phyloP scores from a whole-genome alignment of 352 stramenopile genomes.

The Sclerospora graminicola region DNA sequence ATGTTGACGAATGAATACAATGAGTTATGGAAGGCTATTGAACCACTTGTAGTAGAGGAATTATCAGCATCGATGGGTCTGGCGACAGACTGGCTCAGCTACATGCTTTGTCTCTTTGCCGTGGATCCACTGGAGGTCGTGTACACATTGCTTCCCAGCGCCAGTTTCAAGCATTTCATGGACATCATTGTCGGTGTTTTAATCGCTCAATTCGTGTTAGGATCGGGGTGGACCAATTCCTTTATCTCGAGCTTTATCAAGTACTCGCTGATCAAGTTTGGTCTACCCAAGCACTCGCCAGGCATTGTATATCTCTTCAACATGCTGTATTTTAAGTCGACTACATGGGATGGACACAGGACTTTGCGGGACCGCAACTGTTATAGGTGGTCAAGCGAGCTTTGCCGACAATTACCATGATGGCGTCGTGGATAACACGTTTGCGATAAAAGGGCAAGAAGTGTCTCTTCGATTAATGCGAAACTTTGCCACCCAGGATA shows the following conservation, averaged over 20 bases:
- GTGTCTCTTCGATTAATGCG: too few species aligned
- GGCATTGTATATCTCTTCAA: constrained; percentile 90
- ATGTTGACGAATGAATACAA: too few species aligned
- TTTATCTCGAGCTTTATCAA: constrained; percentile 85
- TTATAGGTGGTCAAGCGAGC: constrained; percentile 94
- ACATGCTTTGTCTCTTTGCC: constrained; percentile 88
- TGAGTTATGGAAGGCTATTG: too few species aligned
- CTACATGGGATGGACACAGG: constrained; percentile 88
- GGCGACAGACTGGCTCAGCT: constrained; percentile 57
- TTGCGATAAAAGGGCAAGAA: constrained; percentile 18
- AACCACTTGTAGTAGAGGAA: too few species aligned
- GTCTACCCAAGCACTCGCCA: constrained; percentile 39
- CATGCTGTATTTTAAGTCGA: constrained; percentile 93
- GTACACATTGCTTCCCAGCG: constrained; percentile 77
- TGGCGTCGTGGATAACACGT: constrained; percentile 61
- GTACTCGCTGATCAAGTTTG: constrained; percentile 83
- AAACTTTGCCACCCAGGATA: too few species aligned
- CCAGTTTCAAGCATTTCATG: constrained; percentile 88
- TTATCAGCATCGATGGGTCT: too few species aligned
- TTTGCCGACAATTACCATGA: constrained; percentile 98
- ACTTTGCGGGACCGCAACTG: constrained; percentile 87
- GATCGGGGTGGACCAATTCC: constrained; percentile 91
- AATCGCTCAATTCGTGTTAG: constrained; percentile 91
- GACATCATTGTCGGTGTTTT: constrained; percentile 87
- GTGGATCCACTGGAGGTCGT: constrained; percentile 90